These are phyloP conservation scores for Teratosphaeriaceae sp. DNA, from an alignment of 2,329 filamentous ascomycete species.

Conservation along the genomic window DNA sequence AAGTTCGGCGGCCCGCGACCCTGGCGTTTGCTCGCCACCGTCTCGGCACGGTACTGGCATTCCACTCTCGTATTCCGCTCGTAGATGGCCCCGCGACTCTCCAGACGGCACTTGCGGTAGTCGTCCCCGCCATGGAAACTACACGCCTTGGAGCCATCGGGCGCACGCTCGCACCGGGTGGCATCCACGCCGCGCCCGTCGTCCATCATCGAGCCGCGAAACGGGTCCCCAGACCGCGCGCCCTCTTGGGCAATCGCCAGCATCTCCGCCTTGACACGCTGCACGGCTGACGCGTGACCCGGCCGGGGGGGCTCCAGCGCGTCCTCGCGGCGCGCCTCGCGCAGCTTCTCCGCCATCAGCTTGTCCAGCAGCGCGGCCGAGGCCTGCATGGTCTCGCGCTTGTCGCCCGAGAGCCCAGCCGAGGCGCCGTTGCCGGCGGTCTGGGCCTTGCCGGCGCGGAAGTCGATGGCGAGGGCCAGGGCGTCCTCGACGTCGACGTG, in stretches of 20 bases:
- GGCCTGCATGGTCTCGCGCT: background rate
- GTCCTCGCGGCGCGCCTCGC: background rate
- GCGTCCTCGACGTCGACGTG: background rate
- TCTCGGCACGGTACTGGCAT: background rate
- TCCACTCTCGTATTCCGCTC: too few species aligned
- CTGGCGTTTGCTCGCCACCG: too few species aligned
- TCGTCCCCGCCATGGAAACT: background rate
- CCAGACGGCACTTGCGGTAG: background rate
- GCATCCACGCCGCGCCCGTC: too few species aligned
- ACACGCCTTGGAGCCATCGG: background rate
- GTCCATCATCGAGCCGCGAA: too few species aligned
- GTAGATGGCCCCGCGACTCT: background rate
- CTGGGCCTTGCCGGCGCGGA: background rate
- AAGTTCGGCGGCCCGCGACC: too few species aligned
- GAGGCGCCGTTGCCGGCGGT: background rate
- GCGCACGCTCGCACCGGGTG: too few species aligned
- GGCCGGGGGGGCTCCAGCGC: too few species aligned
- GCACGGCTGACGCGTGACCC: too few species aligned
- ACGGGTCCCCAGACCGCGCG: too few species aligned
- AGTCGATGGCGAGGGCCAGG: background rate
- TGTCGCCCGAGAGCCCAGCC: background rate
- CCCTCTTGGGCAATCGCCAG: too few species aligned
- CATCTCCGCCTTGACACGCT: too few species aligned
- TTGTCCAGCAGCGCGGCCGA: background rate
- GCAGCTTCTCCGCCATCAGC: background rate